Conservation (phyloP, 305 asterid species). For the Rubia tinctorum region DNA sequence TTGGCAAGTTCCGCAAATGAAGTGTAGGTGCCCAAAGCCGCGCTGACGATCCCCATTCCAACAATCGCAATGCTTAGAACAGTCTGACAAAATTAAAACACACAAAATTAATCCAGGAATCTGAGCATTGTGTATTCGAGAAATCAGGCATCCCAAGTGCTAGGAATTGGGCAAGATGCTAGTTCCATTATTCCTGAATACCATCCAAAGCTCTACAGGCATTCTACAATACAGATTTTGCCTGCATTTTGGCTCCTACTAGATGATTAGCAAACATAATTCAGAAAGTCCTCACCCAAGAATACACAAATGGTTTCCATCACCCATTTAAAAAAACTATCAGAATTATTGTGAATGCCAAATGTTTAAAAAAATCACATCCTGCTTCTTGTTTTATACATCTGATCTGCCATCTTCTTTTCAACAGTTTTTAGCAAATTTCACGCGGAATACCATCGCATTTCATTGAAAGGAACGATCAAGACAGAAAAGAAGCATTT, state of each 20-base stretch:
- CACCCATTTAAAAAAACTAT: too few relatives aligned
- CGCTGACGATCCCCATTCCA: slow-evolving; percentile 45
- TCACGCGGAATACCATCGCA: background rate
- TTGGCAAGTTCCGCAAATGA: slow-evolving; percentile 33
- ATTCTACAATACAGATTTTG: too few relatives aligned
- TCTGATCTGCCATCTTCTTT: background rate
- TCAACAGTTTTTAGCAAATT: background rate
- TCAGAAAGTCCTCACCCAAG: too few relatives aligned
- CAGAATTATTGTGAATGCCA: too few relatives aligned
- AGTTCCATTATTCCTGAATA: too few relatives aligned
- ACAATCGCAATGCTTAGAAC: slow-evolving; percentile 40
- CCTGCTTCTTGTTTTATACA: too few relatives aligned
- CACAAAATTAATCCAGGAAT: background rate
- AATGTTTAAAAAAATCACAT: background rate
- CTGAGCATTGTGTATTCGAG: background rate
- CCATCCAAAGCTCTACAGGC: too few relatives aligned
- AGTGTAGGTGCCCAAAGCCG: slow-evolving; percentile 44
- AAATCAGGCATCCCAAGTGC: background rate
- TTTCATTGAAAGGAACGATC: background rate
- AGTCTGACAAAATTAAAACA: slow-evolving; percentile 26
- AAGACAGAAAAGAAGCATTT: background rate
- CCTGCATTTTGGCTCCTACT: too few relatives aligned
- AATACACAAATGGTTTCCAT: too few relatives aligned
- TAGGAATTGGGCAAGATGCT: background rate
- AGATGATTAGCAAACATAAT: too few relatives aligned